A percentile compares a stretch with the other conserved stretches of the same genome.
phyloP scores from a whole-genome alignment of 306 rosid species.

The Betula pendula region DNA sequence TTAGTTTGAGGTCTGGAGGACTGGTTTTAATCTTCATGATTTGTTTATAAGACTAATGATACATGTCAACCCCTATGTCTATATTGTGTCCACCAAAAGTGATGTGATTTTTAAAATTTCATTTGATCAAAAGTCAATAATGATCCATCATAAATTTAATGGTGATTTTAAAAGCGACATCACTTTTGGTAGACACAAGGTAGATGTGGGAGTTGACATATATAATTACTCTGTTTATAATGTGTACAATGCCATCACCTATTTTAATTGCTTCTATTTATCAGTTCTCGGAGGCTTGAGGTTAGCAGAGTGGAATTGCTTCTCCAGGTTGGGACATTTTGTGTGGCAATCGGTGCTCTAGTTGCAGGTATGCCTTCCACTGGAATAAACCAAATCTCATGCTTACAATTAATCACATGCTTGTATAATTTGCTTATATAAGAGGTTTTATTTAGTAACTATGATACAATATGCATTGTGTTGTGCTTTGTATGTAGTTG shows the following conservation, averaged over 20 bases:
- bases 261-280: conserved; percentile 24
- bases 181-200: no score
- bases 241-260: conserved; percentile 4
- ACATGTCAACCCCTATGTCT: no score
- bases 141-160: no score
- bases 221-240: no score
- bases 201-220: no score
- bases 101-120: no score
- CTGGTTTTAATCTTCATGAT: conserved; percentile 8
- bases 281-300: conserved; percentile 96
- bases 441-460: conserved; percentile 1
- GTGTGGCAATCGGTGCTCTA: conserved; percentile 87
- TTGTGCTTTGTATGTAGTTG: background rate
- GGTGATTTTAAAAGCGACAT: no score
- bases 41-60: conserved; percentile 1
- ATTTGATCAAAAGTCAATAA: no score
- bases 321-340: conserved; percentile 97
- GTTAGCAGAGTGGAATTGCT: conserved; percentile 97
- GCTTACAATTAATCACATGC: background rate
- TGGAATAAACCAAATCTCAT: background rate
- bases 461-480: conserved; percentile 2
- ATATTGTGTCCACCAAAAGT: no score
- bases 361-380: conserved; percentile 66
- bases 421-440: background rate
- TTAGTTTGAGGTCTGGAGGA: conserved; percentile 71